Base-by-base conservation (phyloP, 805 yeast genomes). In the Candida tibetensis region DNA sequence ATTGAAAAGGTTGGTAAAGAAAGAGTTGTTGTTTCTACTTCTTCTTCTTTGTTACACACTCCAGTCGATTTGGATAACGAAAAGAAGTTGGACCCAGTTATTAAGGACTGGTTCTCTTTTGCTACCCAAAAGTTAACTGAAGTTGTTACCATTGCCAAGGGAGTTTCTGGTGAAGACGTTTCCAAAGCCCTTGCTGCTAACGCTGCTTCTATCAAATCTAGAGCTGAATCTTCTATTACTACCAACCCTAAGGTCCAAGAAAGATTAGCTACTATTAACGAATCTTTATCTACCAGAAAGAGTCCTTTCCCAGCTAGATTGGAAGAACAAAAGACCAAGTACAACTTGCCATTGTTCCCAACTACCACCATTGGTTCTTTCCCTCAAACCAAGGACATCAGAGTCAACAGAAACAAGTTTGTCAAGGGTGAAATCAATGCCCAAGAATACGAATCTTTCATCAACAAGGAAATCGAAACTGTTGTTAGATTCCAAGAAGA, bases 301-400 rank as follows among this genome's bases (percentile, higher is more conserved):
- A 69, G 88, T 57, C 82, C 93, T 47, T 93, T 93, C 82, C 80
- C 84, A 56, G 76, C 69, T 52, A 87, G 99, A 78, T 80, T 87
- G 62, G 83, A 74, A 55, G 90, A 81, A 57, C 99, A 93, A 78
- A 78, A 86, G 76, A 73, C 70, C 57, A 75, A 81, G 65, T 86
- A 85, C 78, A 85, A 93, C 79, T 78, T 93, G 69, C 99, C 99
- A 57, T 75, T 86, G 64, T 93, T 93, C 96, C 99, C 99, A 74
- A 93, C 99, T 66, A 93, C 99, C 69, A 93, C 99, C 60, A 93
- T 93, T 71, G 99, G 99, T 72, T 93, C 99, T 51, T 93, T 93
- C 97, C 99, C 99, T 60, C 99, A 93, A 81, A 93, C 99, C 71
- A 88, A 89, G 79, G 99, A 93, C 71, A 93, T 93, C 75, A 87